phyloP scores from a whole-genome alignment of 129 eudicot species.

The Flaveria brownii region DNA sequence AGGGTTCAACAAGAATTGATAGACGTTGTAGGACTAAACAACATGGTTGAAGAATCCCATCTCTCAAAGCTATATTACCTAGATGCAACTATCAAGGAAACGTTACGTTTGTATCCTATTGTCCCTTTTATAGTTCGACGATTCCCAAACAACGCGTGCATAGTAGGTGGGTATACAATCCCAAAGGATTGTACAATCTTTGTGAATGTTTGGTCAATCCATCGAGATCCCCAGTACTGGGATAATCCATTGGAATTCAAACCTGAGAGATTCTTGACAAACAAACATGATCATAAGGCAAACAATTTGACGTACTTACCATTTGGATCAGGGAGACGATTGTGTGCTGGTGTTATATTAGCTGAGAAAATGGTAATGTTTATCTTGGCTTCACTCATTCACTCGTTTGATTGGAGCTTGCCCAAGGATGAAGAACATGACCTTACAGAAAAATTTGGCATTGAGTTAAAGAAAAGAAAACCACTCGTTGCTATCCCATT shows the following conservation, averaged over 20 bases:
- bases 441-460: neutral
- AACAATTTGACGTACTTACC: neutral
- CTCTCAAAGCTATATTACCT: conserved; percentile 9
- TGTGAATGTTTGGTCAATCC: conserved; percentile 24
- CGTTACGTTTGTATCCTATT: conserved; percentile 19
- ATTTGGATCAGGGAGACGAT: neutral
- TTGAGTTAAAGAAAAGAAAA: conserved; percentile 4
- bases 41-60: conserved; percentile 27
- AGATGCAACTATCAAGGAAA: conserved; percentile 20
- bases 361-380: neutral
- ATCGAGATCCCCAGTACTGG: conserved; percentile 17
- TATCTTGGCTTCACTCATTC: conserved; percentile 3
- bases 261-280: neutral
- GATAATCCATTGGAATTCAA: conserved; percentile 1
- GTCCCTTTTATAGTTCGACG: conserved; percentile 24
- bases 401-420: neutral
- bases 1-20: conserved; percentile 16
- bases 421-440: neutral
- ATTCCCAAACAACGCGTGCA: neutral
- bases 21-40: conserved; percentile 14
- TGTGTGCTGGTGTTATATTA: neutral
- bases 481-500: conserved; percentile 19
- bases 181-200: conserved; percentile 22
- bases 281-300: neutral
- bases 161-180: conserved; percentile 22